These are phyloP conservation scores for Oenanthe sinensis DNA, from an alignment of 129 eudicot species.

Conservation along the genomic window DNA sequence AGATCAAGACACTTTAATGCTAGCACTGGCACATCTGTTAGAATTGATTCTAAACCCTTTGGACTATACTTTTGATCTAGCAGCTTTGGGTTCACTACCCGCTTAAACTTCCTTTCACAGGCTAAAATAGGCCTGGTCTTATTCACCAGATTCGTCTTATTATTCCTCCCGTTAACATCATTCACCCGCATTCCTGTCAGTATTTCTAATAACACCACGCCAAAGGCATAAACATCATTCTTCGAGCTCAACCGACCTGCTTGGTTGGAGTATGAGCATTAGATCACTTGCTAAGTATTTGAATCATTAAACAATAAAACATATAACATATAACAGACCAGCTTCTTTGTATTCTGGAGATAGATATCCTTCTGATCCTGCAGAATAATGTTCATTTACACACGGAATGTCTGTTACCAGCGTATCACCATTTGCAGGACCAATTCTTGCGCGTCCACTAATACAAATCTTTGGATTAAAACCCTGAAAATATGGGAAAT, in stretches of 20 bases:
- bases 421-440: background rate
- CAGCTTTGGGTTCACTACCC: constrained; percentile 7
- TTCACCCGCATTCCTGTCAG: background rate
- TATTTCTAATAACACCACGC: background rate
- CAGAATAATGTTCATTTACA: constrained; percentile 13
- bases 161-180: background rate
- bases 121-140: constrained; percentile 3
- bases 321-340: constrained; percentile 2
- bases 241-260: constrained; percentile 13
- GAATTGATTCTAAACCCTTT: background rate
- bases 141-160: background rate
- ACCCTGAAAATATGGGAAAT: background rate
- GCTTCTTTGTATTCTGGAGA: constrained; percentile 9
- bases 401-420: constrained; percentile 1
- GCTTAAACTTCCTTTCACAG: background rate
- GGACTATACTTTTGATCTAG: constrained; percentile 1
- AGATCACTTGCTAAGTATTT: background rate
- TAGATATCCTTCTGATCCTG: background rate
- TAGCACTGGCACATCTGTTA: constrained; percentile 6
- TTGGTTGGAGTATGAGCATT: background rate
- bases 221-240: constrained; percentile 6
- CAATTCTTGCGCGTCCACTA: constrained; percentile 15
- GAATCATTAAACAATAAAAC: background rate
- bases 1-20: constrained; percentile 6
- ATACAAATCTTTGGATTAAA: constrained; percentile 9